These are phyloP conservation scores for Bassia scoparia DNA, from an alignment of 148 eudicot species.

Conservation along the genomic window DNA sequence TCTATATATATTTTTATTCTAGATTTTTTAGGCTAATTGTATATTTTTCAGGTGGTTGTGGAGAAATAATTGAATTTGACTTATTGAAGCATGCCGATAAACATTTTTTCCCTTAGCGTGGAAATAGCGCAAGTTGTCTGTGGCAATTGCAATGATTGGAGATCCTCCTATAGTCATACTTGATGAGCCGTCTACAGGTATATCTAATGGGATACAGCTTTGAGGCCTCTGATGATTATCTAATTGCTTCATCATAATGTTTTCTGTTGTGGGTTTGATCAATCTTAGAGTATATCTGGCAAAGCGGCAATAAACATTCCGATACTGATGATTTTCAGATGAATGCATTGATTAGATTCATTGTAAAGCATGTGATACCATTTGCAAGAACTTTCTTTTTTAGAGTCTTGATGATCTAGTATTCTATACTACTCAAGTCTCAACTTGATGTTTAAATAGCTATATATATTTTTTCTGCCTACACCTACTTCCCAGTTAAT, in stretches of 20 bases:
- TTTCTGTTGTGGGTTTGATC: background rate
- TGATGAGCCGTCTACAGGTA: constrained; percentile 98
- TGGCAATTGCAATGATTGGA: constrained; percentile 98
- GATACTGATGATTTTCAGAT: background rate
- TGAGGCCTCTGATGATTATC: background rate
- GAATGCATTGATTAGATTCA: too few species aligned
- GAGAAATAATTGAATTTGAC: constrained; percentile 89
- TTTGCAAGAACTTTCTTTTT: too few species aligned
- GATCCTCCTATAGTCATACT: constrained; percentile 95
- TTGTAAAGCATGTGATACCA: too few species aligned
- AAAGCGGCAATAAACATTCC: background rate
- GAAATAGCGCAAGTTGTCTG: constrained; percentile 96
- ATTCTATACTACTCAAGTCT: too few species aligned
- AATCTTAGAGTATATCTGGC: background rate
- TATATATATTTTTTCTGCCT: too few species aligned
- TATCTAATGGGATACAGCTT: background rate
- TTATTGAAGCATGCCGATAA: constrained; percentile 77
- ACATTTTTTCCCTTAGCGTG: constrained; percentile 81
- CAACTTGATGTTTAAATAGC: too few species aligned
- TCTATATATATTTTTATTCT: constrained; percentile 2
- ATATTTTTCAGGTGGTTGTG: constrained; percentile 58
- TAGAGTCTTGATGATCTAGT: too few species aligned
- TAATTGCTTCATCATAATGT: background rate
- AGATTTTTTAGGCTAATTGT: constrained; percentile 8
- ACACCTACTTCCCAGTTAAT: too few species aligned